Evolutionary conservation across 2,329 filamentous ascomycete genomes (phyloP).

Genomic region (Tolypocladium tundrense): DNA sequence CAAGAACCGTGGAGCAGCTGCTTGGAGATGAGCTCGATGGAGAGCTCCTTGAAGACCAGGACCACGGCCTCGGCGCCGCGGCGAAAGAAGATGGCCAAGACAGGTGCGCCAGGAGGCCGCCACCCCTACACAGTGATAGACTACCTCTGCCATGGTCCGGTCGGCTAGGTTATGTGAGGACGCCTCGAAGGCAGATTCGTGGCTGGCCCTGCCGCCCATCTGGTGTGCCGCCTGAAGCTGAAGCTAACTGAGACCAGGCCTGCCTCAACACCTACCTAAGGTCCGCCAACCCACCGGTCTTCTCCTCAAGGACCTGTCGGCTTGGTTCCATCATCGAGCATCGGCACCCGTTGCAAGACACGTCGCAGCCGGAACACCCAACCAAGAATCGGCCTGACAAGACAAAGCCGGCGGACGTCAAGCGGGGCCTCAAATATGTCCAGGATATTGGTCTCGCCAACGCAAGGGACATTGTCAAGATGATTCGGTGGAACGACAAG

Average conservation of each 20-base stretch:
- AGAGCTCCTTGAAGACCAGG: neutral
- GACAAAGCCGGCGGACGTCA: slow-evolving; percentile 53
- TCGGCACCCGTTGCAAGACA: slow-evolving; percentile 68
- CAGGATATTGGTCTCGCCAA: slow-evolving; percentile 73
- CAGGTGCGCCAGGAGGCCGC: slow-evolving; percentile 44
- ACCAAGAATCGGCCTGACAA: slow-evolving; percentile 82
- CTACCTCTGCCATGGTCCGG: slow-evolving; percentile 87
- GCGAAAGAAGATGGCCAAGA: slow-evolving; percentile 16
- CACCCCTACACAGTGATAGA: slow-evolving; percentile 72
- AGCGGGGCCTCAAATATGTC: slow-evolving; percentile 61
- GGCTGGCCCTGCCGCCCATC: neutral
- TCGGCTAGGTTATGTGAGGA: slow-evolving; percentile 70
- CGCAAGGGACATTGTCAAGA: slow-evolving; percentile 71
- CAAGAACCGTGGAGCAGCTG: neutral
- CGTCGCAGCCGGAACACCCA: slow-evolving; percentile 64
- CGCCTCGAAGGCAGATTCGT: slow-evolving; percentile 2
- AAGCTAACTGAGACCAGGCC: slow-evolving; percentile 39
- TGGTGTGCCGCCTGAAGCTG: neutral
- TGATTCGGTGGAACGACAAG: slow-evolving; percentile 84
- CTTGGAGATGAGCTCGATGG: neutral
- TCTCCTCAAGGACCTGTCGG: slow-evolving; percentile 83
- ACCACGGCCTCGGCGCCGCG: slow-evolving; percentile 10
- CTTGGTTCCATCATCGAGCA: slow-evolving; percentile 87
- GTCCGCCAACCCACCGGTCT: slow-evolving; percentile 70
- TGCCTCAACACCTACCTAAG: slow-evolving; percentile 90